Evolutionary conservation across 1,139 yeast species (phyloP), one percentile per base, ranked within the genome.

Genomic region (Scheffersomyces lignicola): DNA sequence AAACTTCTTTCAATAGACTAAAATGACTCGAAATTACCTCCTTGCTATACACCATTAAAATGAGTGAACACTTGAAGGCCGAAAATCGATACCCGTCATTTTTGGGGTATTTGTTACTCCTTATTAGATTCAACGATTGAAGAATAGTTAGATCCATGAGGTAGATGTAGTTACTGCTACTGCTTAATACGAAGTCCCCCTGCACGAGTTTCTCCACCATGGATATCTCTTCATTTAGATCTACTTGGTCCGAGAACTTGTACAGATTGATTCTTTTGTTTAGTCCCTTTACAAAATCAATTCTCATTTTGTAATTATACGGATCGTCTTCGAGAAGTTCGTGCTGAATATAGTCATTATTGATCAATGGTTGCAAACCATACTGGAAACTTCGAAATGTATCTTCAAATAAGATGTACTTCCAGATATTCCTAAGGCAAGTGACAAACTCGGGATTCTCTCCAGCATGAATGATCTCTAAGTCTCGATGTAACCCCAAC

Each of bases 311-410:
- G 18, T 26, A 26, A 7, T 6, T 6, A 26, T n/a, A 26, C 5
- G 10, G 10, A 26, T 26, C 29, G 18, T 26, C 29, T 26, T 26
- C 29, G 4, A 26, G 10, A 16, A 26, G n/a, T 26, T 26, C 29
- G 18, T 26, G 29, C 18, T 26, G 29, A 26, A 15, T 13, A 26
- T 33, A 33, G 21, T 29, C 26, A 16, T 29, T 29, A 17, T 29
- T 29, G 17, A 29, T 33, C 22, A 33, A 22, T 9, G 36, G 36
- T n/a, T 29, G 36, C 11, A 26, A 33, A 5, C 36, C 33, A 15
- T 18, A 21, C 22, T 33, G 36, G 16, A 33, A 33, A 18, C 33
- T 21, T 18, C 26, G 18, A 5, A 24, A 13, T 7, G 33, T 13
- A 18, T 23, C 29, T 24, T 33, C 36, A 24, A 33, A 29, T 18